Base-by-base conservation (phyloP, 257 asterid species). In the Nicotiana attenuata region DNA sequence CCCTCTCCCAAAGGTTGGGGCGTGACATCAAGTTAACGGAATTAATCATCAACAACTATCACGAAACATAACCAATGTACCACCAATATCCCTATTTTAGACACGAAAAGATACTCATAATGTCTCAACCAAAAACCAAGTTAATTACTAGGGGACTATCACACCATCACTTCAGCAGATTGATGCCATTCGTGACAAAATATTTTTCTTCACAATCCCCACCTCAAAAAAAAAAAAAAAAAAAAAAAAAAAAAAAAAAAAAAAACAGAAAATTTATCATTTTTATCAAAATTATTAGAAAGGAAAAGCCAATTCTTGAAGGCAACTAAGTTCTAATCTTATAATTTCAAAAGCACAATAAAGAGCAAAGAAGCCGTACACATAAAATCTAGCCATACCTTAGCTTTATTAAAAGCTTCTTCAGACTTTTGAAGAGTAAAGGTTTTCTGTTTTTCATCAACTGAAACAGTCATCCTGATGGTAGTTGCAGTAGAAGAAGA, bases 321-420 rank as follows among this genome's bases (percentile, higher is more conserved):
- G 4, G 10, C 29, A 63, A 55, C 31, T 10, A 31, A 50, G 8
- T 29, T 35, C 20, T 17, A 17, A 59, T 67, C 45, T 19, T 20
- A 33, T 16, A 26, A 66, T 56, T 8, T 20, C 14, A 57, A 57
- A 57, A 57, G 26, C 64, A 57, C 10, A 19, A n/a, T n/a, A 22
- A 17, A 56, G 63, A 56, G 63, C 24, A 56, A 19, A 56, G 61
- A 56, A 17, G n/a, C 3, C 19, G 9, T 3, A 17, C 5, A 5
- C 28, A 15, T 53, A 69, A 8, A 17, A 14, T 8, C 28, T 28
- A 65, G 10, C 17, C 15, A 35, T 56, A 93, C 99, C 98, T 95
- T 95, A 80, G 99, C 99, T 82, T 92, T 91, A 68, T 81, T 89
- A 88, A 95, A 95, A 83, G 99, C 99, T 84, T 93, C 97, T 85